Base-by-base conservation (phyloP, 768 basidiomycete genomes). In the Russula sp. region DNA sequence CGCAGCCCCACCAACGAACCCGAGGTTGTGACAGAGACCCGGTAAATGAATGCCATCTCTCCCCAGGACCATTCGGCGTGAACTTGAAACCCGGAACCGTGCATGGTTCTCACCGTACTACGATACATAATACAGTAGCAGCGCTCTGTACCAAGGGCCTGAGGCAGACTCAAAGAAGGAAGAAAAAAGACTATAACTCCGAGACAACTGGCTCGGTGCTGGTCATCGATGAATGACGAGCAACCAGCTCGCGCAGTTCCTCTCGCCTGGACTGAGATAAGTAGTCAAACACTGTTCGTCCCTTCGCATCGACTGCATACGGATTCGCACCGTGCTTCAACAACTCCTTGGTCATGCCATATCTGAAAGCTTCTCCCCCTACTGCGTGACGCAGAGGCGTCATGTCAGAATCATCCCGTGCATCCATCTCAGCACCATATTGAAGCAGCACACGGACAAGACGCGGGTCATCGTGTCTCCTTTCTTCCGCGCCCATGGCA, bases 301-400 rank as follows among this genome's bases (percentile, higher is more conserved):
- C 51, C 18, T 54, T 31, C 13, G 18, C 42, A n/a, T 61, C 59
- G 49, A 53, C 20, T 27, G 40, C 22, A 35, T 53, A 18, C 32
- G 51, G 50, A 44, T 61, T 27, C 52, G 59, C 59, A 18, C 51
- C 51, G 42, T 45, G 18, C 51, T 2, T 35, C 32, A 61, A n/a
- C 42, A 61, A 27, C 27, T 27, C 22, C 22, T 27, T 27, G 22
- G 22, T 27, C 22, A 27, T 27, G 22, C 22, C 22, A 27, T 27
- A 27, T 27, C 22, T 27, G 22, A 27, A 1, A 27, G 22, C 1
- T 27, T 27, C 22, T 27, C 22, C 22, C 22, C 22, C 2, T 32
- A 11, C 39, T 13, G 16, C 44, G 31, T 55, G 11, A 14, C 54
- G 59, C 32, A 61, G 52, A 40, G 59, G 39, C 6, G 59, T 61